Conservation (phyloP, 1,284 basidiomycete genomes). For the Athelia sp. region DNA sequence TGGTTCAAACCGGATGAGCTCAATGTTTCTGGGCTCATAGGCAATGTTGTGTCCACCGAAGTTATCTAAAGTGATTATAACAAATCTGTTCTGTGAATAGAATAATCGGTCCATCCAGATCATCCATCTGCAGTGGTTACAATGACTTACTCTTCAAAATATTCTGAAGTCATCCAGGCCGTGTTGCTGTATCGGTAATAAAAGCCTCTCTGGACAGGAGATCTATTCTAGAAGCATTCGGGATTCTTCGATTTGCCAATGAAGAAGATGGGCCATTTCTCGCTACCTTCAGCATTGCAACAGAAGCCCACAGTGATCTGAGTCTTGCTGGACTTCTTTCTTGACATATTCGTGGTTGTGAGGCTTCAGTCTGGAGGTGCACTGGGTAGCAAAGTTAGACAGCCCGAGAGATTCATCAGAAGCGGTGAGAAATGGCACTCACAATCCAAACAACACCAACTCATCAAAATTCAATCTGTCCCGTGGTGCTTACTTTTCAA, state of each 20-base stretch:
- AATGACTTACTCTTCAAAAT: conserved; percentile 21
- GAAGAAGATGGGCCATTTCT: conserved; percentile 14
- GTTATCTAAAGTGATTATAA: no score
- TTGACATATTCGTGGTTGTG: conserved; percentile 15
- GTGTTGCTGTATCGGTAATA: conserved; percentile 20
- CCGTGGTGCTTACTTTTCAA: neutral
- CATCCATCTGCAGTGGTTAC: neutral
- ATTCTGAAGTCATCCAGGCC: conserved; percentile 19
- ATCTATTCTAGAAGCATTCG: conserved; percentile 13
- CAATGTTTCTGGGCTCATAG: no score
- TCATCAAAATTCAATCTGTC: neutral
- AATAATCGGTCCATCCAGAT: no score
- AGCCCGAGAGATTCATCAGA: conserved; percentile 18
- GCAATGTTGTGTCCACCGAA: no score
- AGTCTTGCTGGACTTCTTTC: conserved; percentile 17
- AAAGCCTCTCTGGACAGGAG: conserved; percentile 13
- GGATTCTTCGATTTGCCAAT: conserved; percentile 20
- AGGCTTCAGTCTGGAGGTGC: conserved; percentile 17
- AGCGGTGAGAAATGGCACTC: neutral
- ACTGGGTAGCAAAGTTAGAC: no score
- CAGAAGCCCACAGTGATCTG: conserved; percentile 15
- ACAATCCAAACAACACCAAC: neutral
- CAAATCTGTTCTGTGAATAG: no score
- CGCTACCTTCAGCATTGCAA: conserved; percentile 16
- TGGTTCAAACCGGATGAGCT: no score